These are phyloP conservation scores for Pulveroboletus sp. DNA, from an alignment of 768 basidiomycete species.

Conservation along the genomic window DNA sequence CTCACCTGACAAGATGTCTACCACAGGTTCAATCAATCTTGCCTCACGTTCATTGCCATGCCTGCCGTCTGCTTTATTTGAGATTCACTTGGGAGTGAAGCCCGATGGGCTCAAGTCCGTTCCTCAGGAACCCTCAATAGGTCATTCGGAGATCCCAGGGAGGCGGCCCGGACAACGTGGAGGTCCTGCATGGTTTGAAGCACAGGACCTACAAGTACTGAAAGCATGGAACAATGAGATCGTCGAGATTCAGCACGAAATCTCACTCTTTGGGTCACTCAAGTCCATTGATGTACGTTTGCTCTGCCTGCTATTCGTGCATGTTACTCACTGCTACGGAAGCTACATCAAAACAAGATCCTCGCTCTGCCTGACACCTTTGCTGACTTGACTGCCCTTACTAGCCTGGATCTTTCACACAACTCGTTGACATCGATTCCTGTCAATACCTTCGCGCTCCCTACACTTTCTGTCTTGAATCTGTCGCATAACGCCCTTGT, in stretches of 20 bases:
- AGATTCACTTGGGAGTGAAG: slow-evolving; percentile 71
- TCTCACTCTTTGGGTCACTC: slow-evolving; percentile 78
- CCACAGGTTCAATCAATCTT: slow-evolving; percentile 68
- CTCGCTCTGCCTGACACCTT: slow-evolving; percentile 57
- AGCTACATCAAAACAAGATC: slow-evolving; percentile 78
- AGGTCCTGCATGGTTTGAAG: slow-evolving; percentile 72
- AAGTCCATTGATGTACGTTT: slow-evolving; percentile 71
- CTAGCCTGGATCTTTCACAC: slow-evolving; percentile 67
- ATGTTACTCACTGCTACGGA: neutral
- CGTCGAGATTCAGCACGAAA: slow-evolving; percentile 72
- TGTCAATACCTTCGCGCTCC: slow-evolving; percentile 59
- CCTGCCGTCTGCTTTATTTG: slow-evolving; percentile 72
- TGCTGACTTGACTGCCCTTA: slow-evolving; percentile 62
- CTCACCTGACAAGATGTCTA: slow-evolving; percentile 42
- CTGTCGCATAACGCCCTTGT: slow-evolving; percentile 66
- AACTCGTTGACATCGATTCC: slow-evolving; percentile 65
- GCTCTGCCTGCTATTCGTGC: neutral
- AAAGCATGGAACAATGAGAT: slow-evolving; percentile 83
- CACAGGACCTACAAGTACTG: slow-evolving; percentile 68
- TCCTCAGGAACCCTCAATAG: slow-evolving; percentile 51
- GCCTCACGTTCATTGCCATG: slow-evolving; percentile 68
- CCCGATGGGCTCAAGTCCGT: slow-evolving; percentile 67
- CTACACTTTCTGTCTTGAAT: slow-evolving; percentile 60
- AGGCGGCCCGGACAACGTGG: slow-evolving; percentile 40
- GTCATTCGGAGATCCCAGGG: slow-evolving; percentile 33